phyloP scores from a whole-genome alignment of 1,139 yeast genomes.

The Magnusiomyces suaveolens region DNA sequence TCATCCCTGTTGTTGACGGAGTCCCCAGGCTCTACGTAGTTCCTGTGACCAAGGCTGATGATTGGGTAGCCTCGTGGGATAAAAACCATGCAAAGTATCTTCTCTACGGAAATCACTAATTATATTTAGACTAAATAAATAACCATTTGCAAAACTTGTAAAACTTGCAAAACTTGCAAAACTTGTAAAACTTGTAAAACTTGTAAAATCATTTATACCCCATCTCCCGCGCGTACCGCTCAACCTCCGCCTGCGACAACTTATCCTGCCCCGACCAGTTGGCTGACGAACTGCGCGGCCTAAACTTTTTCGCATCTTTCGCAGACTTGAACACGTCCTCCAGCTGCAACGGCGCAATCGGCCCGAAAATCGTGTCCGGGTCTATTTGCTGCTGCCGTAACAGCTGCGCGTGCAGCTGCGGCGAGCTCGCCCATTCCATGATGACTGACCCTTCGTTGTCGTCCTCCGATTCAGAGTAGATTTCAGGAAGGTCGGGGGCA shows the following conservation, averaged over 20 bases:
- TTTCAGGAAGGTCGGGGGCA: constrained; percentile 35
- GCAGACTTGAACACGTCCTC: constrained; percentile 55
- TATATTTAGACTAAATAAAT: background rate
- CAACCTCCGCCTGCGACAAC: constrained; percentile 40
- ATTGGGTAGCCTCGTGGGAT: constrained; percentile 13
- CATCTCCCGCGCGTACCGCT: constrained; percentile 45
- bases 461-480: constrained; percentile 48
- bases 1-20: constrained; percentile 69
- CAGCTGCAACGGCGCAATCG: constrained; percentile 57
- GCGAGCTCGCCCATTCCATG: constrained; percentile 66
- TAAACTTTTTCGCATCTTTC: constrained; percentile 36
- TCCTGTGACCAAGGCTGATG: constrained; percentile 52
- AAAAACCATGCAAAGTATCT: constrained; percentile 12
- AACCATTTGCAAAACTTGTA: too few relatives aligned
- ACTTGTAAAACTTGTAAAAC: too few relatives aligned
- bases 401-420: constrained; percentile 46
- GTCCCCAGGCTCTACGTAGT: constrained; percentile 67
- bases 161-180: too few relatives aligned
- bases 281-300: constrained; percentile 54
- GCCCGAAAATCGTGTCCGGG: constrained; percentile 71
- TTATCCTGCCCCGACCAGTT: constrained; percentile 42
- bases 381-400: constrained; percentile 51
- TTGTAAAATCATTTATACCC: constrained; percentile 34
- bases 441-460: constrained; percentile 44
- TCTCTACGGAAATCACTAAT: constrained; percentile 6